Base-by-base conservation (phyloP, 352 stramenopile genomes). In the Phytopythium delawarense region DNA sequence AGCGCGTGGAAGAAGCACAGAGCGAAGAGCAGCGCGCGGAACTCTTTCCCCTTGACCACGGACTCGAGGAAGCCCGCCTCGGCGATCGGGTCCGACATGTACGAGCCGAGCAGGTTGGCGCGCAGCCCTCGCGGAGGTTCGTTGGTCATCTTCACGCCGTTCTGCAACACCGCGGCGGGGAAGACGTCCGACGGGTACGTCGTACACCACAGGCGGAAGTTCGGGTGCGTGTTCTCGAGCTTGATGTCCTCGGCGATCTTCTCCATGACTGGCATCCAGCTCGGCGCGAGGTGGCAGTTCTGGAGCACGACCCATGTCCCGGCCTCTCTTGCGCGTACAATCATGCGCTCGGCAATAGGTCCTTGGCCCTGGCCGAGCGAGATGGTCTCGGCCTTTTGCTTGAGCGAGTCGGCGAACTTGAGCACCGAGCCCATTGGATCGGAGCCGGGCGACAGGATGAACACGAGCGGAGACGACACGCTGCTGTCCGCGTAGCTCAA, bases 111-210 rank as follows among this genome's bases (percentile, higher is more conserved):
- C 1, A 98, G 61, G 63, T 98, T 98, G 12, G 91, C 88, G 20
- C 92, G 77, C 12, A 98, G 67, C 6, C 94, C 94, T 62, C 97
- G 92, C 1, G 94, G 94, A 7, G 94, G 91, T 63, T 98, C 94
- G 46, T 97, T 96, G 8, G 94, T 98, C 92, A 98, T 98, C 69
- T 98, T 98, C n/a, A 98, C 89, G 32, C 92, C 92, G 70, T 98
- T 98, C 71, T 98, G 94, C 25, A 98, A 78, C 42, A 98, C 87
- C 0, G 92, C 89, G 1, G 96, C 87, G 0, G 94, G 94, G 64
- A 98, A 98, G 15, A 98, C 89, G 53, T 96, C 80, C 18, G 87
- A 96, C 25, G 94, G 94, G 62, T 98, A 98, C 35, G 92, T 98
- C 16, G 94, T 98, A 64, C 88, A 97, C 94, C 94, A 98, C 25